Conservation (phyloP, 1,284 basidiomycete genomes). For the Cryptococcus sp. region DNA sequence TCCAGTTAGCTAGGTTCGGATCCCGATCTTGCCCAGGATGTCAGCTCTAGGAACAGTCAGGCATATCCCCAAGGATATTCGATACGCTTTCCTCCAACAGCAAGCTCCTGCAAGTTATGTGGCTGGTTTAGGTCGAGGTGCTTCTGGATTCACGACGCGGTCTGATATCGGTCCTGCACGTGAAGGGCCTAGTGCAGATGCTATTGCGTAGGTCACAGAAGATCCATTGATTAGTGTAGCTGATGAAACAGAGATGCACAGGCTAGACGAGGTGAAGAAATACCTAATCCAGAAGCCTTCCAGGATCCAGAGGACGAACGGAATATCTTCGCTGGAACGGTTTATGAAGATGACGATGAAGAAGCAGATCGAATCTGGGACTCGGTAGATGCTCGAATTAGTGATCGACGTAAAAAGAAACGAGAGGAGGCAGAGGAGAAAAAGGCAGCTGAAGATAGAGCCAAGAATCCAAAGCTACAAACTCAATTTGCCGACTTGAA, state of each 20-base stretch:
- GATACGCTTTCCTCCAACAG: slow-evolving; percentile 49
- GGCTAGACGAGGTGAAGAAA: slow-evolving; percentile 78
- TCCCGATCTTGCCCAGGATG: too few relatives aligned
- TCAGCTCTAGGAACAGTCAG: slow-evolving; percentile 42
- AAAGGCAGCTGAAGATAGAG: slow-evolving; percentile 41
- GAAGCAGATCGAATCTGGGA: slow-evolving; percentile 97
- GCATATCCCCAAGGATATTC: slow-evolving; percentile 42
- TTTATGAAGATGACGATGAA: slow-evolving; percentile 96
- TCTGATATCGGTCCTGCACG: slow-evolving; percentile 98
- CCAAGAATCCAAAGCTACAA: slow-evolving; percentile 49
- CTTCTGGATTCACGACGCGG: slow-evolving; percentile 96
- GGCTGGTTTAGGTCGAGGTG: slow-evolving; percentile 92
- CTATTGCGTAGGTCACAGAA: slow-evolving; percentile 61
- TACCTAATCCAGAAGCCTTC: slow-evolving; percentile 74
- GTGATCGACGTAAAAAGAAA: slow-evolving; percentile 70
- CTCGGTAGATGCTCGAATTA: slow-evolving; percentile 82
- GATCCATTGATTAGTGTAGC: not conserved
- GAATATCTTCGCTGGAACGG: slow-evolving; percentile 90
- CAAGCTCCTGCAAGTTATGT: slow-evolving; percentile 90
- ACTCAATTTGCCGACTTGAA: slow-evolving; percentile 88
- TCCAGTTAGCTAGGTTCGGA: too few relatives aligned
- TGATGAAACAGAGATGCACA: slow-evolving; percentile 64
- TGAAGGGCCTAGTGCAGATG: slow-evolving; percentile 85
- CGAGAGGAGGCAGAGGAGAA: slow-evolving; percentile 52
- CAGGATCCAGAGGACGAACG: slow-evolving; percentile 98